Base-by-base conservation (phyloP, 108 stramenopile species). In the Cyclostephanos invisitatus region DNA sequence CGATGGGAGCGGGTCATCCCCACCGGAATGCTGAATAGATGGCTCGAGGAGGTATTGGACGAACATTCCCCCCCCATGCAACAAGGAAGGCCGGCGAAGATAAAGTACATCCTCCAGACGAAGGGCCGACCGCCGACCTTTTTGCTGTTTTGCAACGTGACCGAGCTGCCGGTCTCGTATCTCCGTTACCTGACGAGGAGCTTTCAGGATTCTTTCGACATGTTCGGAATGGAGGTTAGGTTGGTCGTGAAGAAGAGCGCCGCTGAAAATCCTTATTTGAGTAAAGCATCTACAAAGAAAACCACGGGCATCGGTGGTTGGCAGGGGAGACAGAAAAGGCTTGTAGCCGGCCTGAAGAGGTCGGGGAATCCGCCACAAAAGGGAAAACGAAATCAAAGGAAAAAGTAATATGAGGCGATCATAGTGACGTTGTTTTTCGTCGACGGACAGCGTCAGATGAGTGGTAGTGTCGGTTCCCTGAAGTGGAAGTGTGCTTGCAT, bases 61-160 rank as follows among this genome's bases (percentile, higher is more conserved):
- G 83, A 73, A 37, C 70, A 86, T 18, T 77, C 87, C 25, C 89
- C 91, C 42, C 91, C 91, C 9, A 58, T 76, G 32, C 78, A 84
- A 32, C 58, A 80, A 8, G 84, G 85, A n/a, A 62, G 84, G 56
- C 75, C 78, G 35, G 74, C 84, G 25, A 86, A 75, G 58, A 89
- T 96, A 51, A 93, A 93, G 66, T 96, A 93, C 64, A 87, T 96
- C 24, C 83, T 92, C 50, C 92, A 93, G 68, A 90, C 91, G 20
- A 93, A 93, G 58, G 91, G 88, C 37, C 83, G 95, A 36, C 95
- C 95, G 12, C 95, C 95, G 36, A 96, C 92, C n/a, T 93, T 92
- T 70, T 74, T 93, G 27, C 67, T 96, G 15, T 96, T 92, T 68
- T 86, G 86, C 61, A 96, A 96, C 69, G 81, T 85, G 5, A 73